Conservation (phyloP, 2,329 filamentous ascomycete species). For the Pseudogymnoascus sp. region DNA sequence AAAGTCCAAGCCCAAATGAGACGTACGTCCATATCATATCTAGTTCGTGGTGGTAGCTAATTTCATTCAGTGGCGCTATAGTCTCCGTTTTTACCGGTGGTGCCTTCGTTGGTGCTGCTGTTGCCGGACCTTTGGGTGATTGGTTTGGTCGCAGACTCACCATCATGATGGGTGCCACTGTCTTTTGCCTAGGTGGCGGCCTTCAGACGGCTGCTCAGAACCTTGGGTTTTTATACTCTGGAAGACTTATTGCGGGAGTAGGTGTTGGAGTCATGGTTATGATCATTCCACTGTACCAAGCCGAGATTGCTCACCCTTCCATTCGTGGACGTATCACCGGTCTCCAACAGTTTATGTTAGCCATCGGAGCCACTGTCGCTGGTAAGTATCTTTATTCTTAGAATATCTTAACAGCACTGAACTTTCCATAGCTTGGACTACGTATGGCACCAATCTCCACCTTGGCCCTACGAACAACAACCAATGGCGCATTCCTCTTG, state of each 20-base stretch:
- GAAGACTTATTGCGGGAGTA: conserved; percentile 24
- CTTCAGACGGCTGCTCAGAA: conserved; percentile 59
- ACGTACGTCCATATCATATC: neutral
- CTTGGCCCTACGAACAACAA: too few relatives aligned
- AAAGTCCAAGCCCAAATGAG: conserved; percentile 12
- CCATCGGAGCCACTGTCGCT: too few relatives aligned
- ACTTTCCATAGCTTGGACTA: too few relatives aligned
- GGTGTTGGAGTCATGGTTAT: too few relatives aligned
- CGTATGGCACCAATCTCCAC: too few relatives aligned
- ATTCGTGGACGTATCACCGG: too few relatives aligned
- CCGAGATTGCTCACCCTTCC: too few relatives aligned
- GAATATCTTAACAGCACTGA: too few relatives aligned
- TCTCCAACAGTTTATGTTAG: too few relatives aligned
- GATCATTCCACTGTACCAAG: too few relatives aligned
- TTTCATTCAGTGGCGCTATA: conserved; percentile 46
- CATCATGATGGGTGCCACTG: conserved; percentile 57
- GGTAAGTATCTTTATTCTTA: too few relatives aligned
- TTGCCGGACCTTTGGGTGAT: conserved; percentile 59
- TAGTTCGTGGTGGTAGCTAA: conserved; percentile 22
- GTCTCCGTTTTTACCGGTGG: conserved; percentile 68
- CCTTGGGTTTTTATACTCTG: conserved; percentile 56
- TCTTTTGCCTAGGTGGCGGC: conserved; percentile 63
- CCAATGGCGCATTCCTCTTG: too few relatives aligned
- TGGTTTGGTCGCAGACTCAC: conserved; percentile 59
- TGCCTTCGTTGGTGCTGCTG: conserved; percentile 48